Conservation (phyloP, 1,139 yeast genomes). For the Tardiomyces blankii region DNA sequence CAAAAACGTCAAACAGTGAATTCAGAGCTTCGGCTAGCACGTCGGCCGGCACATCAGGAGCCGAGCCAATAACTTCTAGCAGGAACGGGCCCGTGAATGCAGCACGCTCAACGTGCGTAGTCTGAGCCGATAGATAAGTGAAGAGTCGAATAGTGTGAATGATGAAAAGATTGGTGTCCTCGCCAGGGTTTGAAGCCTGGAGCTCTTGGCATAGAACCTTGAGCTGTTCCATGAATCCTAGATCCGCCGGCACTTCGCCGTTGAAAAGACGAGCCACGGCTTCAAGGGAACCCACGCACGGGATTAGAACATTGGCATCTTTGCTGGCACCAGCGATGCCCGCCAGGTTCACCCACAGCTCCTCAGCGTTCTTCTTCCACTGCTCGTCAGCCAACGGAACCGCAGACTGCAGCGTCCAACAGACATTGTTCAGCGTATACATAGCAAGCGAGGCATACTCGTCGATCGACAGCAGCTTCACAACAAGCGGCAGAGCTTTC, state of each 20-base stretch:
- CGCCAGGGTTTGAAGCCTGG: neutral
- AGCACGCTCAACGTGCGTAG: conserved; percentile 1
- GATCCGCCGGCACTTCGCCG: conserved; percentile 20
- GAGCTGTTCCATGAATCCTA: conserved; percentile 8
- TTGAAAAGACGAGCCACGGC: conserved; percentile 24
- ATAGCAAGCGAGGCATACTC: conserved; percentile 38
- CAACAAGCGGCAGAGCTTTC: conserved; percentile 8
- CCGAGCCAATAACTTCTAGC: conserved; percentile 6
- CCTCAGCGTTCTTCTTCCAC: conserved; percentile 19
- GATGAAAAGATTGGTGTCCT: conserved; percentile 7
- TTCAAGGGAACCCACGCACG: neutral
- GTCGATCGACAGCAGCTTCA: conserved; percentile 8
- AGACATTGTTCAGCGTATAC: conserved; percentile 53
- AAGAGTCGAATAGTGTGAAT: conserved; percentile 40
- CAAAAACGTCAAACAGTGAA: conserved; percentile 64
- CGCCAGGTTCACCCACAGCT: conserved; percentile 18
- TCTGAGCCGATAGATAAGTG: conserved; percentile 5
- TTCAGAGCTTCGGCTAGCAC: conserved; percentile 52
- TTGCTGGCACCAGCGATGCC: conserved; percentile 5
- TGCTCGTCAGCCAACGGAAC: conserved; percentile 5
- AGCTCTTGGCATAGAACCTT: neutral
- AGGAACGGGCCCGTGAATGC: neutral
- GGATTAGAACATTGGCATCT: neutral
- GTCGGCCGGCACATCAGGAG: conserved; percentile 16
- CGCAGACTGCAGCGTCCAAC: conserved; percentile 20